A percentile compares a stretch with the other conserved stretches of the same genome.
Evolutionary conservation across 257 asterid genomes (phyloP).

Genomic region (Lantana camara): DNA sequence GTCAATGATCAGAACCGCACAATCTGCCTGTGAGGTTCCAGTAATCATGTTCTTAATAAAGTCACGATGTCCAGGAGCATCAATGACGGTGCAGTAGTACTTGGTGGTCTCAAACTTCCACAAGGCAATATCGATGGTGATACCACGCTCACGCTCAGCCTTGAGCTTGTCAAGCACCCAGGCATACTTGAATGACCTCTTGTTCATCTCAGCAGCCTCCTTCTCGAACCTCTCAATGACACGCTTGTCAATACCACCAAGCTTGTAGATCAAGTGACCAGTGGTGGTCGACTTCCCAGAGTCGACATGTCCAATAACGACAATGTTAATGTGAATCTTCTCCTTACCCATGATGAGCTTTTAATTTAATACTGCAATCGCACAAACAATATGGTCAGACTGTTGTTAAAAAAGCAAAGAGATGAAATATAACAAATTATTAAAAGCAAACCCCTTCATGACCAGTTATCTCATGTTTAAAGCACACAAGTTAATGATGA

Average conservation of each 20-base stretch:
- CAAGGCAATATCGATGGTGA: conserved; percentile 79
- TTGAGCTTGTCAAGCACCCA: conserved; percentile 92
- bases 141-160: conserved; percentile 92
- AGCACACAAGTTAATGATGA: too few relatives aligned
- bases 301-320: conserved; percentile 49
- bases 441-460: too few relatives aligned
- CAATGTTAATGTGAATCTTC: conserved; percentile 37
- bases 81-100: conserved; percentile 84
- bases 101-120: conserved; percentile 91
- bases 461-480: too few relatives aligned
- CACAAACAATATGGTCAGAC: too few relatives aligned
- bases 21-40: conserved; percentile 73
- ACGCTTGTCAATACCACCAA: conserved; percentile 86
- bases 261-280: conserved; percentile 66
- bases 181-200: conserved; percentile 56
- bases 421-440: too few relatives aligned
- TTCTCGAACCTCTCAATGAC: conserved; percentile 84
- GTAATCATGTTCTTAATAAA: conserved; percentile 2
- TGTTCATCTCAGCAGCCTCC: conserved; percentile 65
- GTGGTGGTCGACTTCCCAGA: conserved; percentile 48
- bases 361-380: too few relatives aligned
- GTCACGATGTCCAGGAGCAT: conserved; percentile 19
- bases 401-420: too few relatives aligned
- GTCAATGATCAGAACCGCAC: conserved; percentile 80
- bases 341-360: conserved; percentile 42